Evolutionary conservation across 2,329 filamentous ascomycete species (phyloP), one percentile per base, ranked within the genome.

Genomic region (Leptodontidium sp.): DNA sequence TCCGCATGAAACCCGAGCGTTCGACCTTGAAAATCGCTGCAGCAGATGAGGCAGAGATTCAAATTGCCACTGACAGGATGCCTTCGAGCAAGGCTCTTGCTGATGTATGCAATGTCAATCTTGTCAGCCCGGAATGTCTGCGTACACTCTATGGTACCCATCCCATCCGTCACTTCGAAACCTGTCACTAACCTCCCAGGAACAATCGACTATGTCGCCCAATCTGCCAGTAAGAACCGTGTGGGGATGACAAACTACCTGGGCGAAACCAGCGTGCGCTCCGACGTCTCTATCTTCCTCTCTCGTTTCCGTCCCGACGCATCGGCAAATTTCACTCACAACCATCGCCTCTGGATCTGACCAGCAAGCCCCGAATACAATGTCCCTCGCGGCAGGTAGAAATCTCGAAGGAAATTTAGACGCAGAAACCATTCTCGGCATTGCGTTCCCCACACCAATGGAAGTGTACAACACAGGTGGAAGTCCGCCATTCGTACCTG

Each of bases 31-130:
- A 69, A 64, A 67, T 55, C 43, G 52, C 69, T 15, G 17, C 47
- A 47, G 43, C 61, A 26, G 49, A 61, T 1, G 47, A 43, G 1
- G 49, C 63, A 21, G 57, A 62, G 24, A 47, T 62, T 14, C 49
- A 63, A 6, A 53, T 57, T 21, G 26, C 12, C 38, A 49, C 49
- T 24, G 15, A 26, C 35, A 29, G 24, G 11, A 24, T 14, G 17
- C 58, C 43, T 14, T 59, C 55, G 38, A 63, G 38, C 40, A 70
- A 66, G n/a, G 55, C 59, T 1, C 38, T 68, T 45, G 64, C 64
- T 15, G 82, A 98, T 93, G 63, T 49, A 11, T 82, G 96, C 94
- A 77, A 98, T 52, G 62, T 69, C 12, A 65, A 62, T n/a, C 64
- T 67, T 8, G 72, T 76, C 2, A 76, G 74, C 1, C 70, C 72